These are phyloP conservation scores for Neofusicoccum sp. DNA, from an alignment of 2,329 filamentous ascomycete species.

Conservation along the genomic window DNA sequence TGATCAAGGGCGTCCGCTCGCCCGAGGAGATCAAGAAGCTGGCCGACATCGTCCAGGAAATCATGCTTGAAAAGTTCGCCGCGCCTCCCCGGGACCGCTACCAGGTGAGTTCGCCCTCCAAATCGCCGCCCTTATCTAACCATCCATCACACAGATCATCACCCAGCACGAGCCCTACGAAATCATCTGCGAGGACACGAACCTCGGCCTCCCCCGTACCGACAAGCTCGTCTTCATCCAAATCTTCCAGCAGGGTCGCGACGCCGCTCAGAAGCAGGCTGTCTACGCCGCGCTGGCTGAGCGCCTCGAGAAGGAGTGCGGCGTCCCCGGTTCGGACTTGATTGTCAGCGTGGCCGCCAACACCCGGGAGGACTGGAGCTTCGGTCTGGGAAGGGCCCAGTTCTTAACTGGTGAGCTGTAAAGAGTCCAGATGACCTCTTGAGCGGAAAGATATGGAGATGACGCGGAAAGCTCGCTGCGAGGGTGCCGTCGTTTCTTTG, in stretches of 20 bases:
- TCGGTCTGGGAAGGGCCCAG: conserved; percentile 31
- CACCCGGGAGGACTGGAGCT: conserved; percentile 33
- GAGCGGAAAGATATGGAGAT: too few relatives aligned
- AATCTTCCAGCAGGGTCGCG: conserved; percentile 33
- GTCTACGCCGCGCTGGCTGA: conserved; percentile 27
- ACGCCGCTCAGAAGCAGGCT: conserved; percentile 27
- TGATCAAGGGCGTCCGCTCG: conserved; percentile 26
- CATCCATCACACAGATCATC: conserved; percentile 22
- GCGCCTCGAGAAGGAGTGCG: conserved; percentile 24
- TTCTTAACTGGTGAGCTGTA: conserved; percentile 27
- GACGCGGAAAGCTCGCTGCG: too few relatives aligned
- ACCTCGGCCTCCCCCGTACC: conserved; percentile 26
- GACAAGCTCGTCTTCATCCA: conserved; percentile 33
- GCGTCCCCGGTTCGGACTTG: conserved; percentile 27
- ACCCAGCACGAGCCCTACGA: conserved; percentile 34
- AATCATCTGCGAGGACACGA: conserved; percentile 33
- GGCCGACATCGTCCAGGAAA: conserved; percentile 30
- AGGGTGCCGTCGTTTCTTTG: too few relatives aligned
- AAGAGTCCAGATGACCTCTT: too few relatives aligned
- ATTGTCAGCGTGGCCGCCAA: conserved; percentile 28
- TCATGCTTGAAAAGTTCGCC: conserved; percentile 29
- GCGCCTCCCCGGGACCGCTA: conserved; percentile 30
- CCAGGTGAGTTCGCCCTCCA: conserved; percentile 19
- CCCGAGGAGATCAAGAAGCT: conserved; percentile 29
- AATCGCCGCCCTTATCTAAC: background rate